These are phyloP conservation scores for Fusarium sp. DNA, from an alignment of 2,329 filamentous ascomycete genomes.

Conservation along the genomic window DNA sequence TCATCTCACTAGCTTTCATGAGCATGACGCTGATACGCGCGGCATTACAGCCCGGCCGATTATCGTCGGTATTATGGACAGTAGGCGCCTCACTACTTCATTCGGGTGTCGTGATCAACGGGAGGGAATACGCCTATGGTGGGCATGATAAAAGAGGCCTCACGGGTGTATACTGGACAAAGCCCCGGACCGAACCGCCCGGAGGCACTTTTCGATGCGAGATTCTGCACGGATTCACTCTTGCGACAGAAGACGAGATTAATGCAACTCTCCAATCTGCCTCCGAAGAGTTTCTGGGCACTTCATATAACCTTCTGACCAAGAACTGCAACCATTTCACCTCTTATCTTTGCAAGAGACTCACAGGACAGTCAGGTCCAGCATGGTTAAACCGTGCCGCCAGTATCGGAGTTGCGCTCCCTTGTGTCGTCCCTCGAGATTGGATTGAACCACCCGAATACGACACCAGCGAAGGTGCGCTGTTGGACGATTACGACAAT, in stretches of 20 bases:
- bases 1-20: conserved; percentile 4
- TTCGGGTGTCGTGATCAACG: conserved; percentile 83
- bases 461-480: conserved; percentile 76
- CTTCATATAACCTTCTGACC: conserved; percentile 82
- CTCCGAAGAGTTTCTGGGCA: conserved; percentile 78
- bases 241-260: conserved; percentile 75
- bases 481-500: conserved; percentile 67
- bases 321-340: conserved; percentile 94
- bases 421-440: conserved; percentile 83
- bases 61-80: conserved; percentile 82
- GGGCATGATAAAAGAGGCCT: conserved; percentile 77
- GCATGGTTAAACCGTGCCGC: conserved; percentile 85
- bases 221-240: conserved; percentile 82
- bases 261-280: conserved; percentile 74
- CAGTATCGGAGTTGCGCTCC: conserved; percentile 82
- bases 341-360: conserved; percentile 75
- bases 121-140: conserved; percentile 85
- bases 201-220: conserved; percentile 80
- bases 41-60: conserved; percentile 69
- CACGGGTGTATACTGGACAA: conserved; percentile 87
- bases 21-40: conserved; percentile 23
- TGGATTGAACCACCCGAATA: conserved; percentile 85
- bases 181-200: conserved; percentile 75
- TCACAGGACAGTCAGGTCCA: conserved; percentile 77
- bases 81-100: conserved; percentile 82